Conservation (phyloP, 164 flowering plant species). For the Berberis vulgaris region DNA sequence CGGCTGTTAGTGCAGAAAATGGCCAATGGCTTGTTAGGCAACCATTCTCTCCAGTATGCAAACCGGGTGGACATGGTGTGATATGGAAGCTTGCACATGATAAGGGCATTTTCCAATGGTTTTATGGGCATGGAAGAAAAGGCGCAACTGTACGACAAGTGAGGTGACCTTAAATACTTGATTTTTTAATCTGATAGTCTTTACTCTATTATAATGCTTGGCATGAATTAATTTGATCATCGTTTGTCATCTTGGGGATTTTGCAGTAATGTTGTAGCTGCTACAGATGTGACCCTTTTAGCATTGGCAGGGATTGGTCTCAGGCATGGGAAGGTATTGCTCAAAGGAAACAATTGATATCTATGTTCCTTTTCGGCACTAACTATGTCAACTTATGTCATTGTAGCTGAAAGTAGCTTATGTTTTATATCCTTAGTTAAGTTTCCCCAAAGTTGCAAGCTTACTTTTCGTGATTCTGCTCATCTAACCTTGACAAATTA, state of each 20-base stretch:
- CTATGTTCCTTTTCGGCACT: no score
- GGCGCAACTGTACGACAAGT: slow-evolving; percentile 94
- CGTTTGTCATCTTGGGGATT: background rate
- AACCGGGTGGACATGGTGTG: slow-evolving; percentile 98
- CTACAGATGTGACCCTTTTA: slow-evolving; percentile 84
- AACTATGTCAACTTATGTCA: no score
- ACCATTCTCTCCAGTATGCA: slow-evolving; percentile 71
- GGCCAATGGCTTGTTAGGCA: slow-evolving; percentile 67
- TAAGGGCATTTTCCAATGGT: slow-evolving; percentile 83
- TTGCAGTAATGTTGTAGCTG: slow-evolving; percentile 97
- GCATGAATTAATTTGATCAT: no score
- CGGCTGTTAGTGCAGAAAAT: slow-evolving; percentile 76
- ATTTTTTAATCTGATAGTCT: background rate
- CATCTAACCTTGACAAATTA: no score
- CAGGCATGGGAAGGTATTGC: slow-evolving; percentile 59
- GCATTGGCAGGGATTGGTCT: slow-evolving; percentile 94
- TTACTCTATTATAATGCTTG: no score
- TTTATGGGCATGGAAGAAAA: slow-evolving; percentile 67
- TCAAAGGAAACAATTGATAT: background rate
- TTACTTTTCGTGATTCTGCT: no score
- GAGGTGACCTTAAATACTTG: slow-evolving; percentile 37
- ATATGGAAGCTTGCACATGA: slow-evolving; percentile 96
- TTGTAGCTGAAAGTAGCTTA: no score
- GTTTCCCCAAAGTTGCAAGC: no score
- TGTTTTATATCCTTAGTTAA: no score